These are phyloP conservation scores for Colletotrichum camelliae DNA, from an alignment of 2,329 filamentous ascomycete species.

Conservation along the genomic window DNA sequence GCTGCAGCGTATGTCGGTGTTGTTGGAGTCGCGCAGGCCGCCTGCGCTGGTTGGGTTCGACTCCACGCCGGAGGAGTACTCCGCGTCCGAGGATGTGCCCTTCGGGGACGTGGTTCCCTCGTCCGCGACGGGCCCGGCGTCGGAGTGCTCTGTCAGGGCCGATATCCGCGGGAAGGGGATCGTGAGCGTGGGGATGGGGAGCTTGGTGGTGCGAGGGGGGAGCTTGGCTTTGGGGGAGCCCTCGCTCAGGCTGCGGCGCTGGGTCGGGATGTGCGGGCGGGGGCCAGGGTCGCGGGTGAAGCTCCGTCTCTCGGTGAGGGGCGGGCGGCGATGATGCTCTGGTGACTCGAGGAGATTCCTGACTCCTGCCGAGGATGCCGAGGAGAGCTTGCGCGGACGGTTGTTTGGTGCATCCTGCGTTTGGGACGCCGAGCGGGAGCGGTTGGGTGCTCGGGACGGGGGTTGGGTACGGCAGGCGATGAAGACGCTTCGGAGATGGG, in stretches of 20 bases:
- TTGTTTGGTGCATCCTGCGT: neutral
- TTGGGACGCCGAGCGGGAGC: neutral
- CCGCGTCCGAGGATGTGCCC: neutral
- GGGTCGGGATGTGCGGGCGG: neutral
- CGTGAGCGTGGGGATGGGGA: neutral
- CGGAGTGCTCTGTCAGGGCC: conserved; percentile 11
- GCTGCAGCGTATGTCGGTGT: conserved; percentile 16
- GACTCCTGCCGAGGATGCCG: neutral
- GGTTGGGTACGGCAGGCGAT: conserved; percentile 6
- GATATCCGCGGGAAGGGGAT: conserved; percentile 17
- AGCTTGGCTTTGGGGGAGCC: neutral
- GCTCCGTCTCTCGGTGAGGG: neutral
- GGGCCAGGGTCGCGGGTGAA: neutral
- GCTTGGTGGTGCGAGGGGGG: neutral
- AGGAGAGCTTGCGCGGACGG: neutral
- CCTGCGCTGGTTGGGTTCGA: conserved; percentile 11
- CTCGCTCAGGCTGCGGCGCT: neutral
- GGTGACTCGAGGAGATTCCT: neutral
- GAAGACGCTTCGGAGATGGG: conserved; percentile 15
- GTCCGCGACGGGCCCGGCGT: neutral
- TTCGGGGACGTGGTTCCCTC: neutral
- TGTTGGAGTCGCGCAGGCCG: neutral
- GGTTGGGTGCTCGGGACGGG: neutral
- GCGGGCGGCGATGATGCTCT: neutral
- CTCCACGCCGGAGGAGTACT: conserved; percentile 15